A percentile compares a stretch with the other conserved stretches of the same genome.
phyloP scores from a whole-genome alignment of 768 basidiomycete genomes.

The Megacollybia marginata region DNA sequence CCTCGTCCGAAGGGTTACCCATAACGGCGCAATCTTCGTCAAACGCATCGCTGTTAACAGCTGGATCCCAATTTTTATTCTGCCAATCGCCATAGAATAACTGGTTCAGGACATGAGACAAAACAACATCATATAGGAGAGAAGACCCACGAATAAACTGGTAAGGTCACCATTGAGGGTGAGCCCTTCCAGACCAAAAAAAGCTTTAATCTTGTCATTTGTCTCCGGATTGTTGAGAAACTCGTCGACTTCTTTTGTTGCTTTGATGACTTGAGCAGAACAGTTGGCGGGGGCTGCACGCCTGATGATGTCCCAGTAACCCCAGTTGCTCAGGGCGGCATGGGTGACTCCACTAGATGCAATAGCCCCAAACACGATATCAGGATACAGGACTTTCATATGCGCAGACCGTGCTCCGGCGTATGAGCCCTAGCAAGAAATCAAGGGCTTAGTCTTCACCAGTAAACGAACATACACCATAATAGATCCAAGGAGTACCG shows the following conservation, averaged over 20 bases:
- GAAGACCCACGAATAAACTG: slow-evolving; percentile 46
- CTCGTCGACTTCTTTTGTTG: slow-evolving; percentile 54
- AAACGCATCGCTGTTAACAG: slow-evolving; percentile 52
- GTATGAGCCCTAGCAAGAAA: slow-evolving; percentile 60
- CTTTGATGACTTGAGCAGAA: slow-evolving; percentile 46
- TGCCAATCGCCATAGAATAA: slow-evolving; percentile 86
- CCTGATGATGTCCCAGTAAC: slow-evolving; percentile 83
- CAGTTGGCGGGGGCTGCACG: slow-evolving; percentile 59
- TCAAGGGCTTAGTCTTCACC: not conserved
- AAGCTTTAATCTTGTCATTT: slow-evolving; percentile 48
- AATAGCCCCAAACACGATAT: slow-evolving; percentile 85
- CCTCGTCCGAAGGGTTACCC: slow-evolving; percentile 31
- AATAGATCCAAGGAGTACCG: slow-evolving; percentile 83
- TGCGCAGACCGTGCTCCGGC: slow-evolving; percentile 92
- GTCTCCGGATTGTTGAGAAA: slow-evolving; percentile 44
- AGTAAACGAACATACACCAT: slow-evolving; percentile 53
- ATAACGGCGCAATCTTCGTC: slow-evolving; percentile 62
- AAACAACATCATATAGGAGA: slow-evolving; percentile 14
- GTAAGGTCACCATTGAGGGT: slow-evolving; percentile 74
- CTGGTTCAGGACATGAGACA: slow-evolving; percentile 19
- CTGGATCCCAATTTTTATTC: slow-evolving; percentile 80
- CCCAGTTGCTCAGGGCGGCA: slow-evolving; percentile 73
- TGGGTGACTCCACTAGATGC: slow-evolving; percentile 90
- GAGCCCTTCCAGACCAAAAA: slow-evolving; percentile 70
- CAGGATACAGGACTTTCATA: slow-evolving; percentile 81